phyloP scores from a whole-genome alignment of 148 eudicot genomes.

The Camellia japonica region DNA sequence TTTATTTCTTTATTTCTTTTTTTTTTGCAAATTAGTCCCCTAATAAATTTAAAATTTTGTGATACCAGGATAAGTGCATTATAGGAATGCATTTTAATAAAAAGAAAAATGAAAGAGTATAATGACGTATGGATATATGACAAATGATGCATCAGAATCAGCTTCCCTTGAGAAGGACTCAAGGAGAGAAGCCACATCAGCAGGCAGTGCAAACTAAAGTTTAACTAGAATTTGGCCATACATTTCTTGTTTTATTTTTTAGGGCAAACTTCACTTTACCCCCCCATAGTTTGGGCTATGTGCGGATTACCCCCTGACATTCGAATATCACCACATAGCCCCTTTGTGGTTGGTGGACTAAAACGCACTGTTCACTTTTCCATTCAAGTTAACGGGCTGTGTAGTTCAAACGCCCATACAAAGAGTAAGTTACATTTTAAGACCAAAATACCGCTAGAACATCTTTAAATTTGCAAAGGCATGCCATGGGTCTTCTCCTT shows the following conservation, averaged over 20 bases:
- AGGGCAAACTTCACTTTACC: too few relatives aligned
- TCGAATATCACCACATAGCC: too few relatives aligned
- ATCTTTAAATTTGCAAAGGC: too few relatives aligned
- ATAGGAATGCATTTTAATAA: not conserved
- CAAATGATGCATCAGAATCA: constrained; percentile 2
- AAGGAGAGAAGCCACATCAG: constrained; percentile 1
- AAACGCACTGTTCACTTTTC: too few relatives aligned
- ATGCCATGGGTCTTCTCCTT: too few relatives aligned
- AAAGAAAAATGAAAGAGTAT: not conserved
- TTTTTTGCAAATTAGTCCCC: not conserved
- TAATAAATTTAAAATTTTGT: not conserved
- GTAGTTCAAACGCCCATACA: too few relatives aligned
- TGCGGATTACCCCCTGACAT: too few relatives aligned
- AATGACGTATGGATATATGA: not conserved
- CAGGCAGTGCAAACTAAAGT: not conserved
- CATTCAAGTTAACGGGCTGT: too few relatives aligned
- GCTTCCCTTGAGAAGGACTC: not conserved
- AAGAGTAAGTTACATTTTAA: too few relatives aligned
- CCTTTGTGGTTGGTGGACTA: too few relatives aligned
- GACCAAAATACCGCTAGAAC: too few relatives aligned
- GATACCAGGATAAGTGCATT: not conserved
- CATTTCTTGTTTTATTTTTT: not conserved
- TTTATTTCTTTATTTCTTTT: not conserved
- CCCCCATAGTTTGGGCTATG: too few relatives aligned
- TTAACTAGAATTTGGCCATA: not conserved